Evolutionary conservation across 1,139 yeast genomes (phyloP).

Genomic region (Taiozyma sp.): DNA sequence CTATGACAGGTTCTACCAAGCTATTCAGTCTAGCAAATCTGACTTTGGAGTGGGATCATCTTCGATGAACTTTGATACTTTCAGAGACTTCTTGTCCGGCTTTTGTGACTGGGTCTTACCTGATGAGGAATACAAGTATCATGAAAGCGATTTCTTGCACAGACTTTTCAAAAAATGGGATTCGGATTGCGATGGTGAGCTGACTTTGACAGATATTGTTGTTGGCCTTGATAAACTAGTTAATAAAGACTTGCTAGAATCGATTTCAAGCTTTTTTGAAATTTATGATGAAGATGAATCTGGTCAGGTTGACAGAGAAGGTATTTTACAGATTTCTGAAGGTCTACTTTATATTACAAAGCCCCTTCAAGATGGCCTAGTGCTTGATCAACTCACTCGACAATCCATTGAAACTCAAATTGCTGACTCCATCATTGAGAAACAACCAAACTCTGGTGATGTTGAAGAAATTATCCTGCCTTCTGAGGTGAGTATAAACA

Average conservation of each 20-base stretch:
- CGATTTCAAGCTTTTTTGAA: conserved; percentile 73
- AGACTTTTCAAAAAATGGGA: conserved; percentile 75
- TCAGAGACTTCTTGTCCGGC: conserved; percentile 68
- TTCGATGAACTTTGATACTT: conserved; percentile 69
- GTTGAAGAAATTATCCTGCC: conserved; percentile 46
- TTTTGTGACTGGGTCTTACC: conserved; percentile 71
- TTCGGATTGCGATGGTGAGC: conserved; percentile 42
- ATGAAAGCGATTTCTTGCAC: conserved; percentile 47
- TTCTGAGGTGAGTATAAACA: conserved; percentile 53
- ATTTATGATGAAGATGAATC: conserved; percentile 60
- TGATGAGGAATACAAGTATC: conserved; percentile 30
- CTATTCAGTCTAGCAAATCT: conserved; percentile 60
- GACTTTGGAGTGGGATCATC: conserved; percentile 69
- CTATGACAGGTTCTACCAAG: conserved; percentile 81
- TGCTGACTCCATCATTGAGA: conserved; percentile 49
- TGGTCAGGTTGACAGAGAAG: conserved; percentile 70
- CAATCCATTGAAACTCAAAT: conserved; percentile 56
- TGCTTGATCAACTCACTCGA: conserved; percentile 56
- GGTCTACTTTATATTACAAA: conserved; percentile 76
- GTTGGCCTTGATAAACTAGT: conserved; percentile 66
- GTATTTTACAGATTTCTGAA: conserved; percentile 79
- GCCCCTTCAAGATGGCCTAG: conserved; percentile 71
- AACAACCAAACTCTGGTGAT: conserved; percentile 22
- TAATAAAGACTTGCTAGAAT: conserved; percentile 71
- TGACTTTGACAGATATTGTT: conserved; percentile 65